These are phyloP conservation scores for Phialemonium atrogriseum DNA, from an alignment of 2,329 filamentous ascomycete genomes.

Conservation along the genomic window DNA sequence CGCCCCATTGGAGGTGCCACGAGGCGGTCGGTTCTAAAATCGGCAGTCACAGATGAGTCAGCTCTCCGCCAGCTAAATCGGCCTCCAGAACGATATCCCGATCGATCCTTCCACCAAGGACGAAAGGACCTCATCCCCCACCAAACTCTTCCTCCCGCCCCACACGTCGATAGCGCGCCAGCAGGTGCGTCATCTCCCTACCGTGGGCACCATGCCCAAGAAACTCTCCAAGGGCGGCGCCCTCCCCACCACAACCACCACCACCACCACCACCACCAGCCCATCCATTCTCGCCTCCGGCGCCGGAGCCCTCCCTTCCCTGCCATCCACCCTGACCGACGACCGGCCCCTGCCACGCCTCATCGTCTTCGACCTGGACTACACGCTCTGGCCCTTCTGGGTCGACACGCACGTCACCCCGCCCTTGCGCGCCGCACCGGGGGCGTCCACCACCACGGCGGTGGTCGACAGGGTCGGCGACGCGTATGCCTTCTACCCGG, in stretches of 20 bases:
- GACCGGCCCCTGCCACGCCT: conserved; percentile 68
- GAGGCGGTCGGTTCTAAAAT: no score
- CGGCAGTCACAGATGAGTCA: no score
- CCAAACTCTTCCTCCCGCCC: background rate
- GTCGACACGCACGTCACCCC: conserved; percentile 83
- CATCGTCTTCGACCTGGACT: conserved; percentile 92
- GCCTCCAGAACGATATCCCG: no score
- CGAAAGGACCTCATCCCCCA: background rate
- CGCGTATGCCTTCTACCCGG: conserved; percentile 60
- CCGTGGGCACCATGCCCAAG: conserved; percentile 7
- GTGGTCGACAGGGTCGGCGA: conserved; percentile 53
- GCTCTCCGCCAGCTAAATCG: no score
- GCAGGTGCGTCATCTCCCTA: no score
- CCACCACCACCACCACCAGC: conserved; percentile 14
- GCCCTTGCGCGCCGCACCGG: conserved; percentile 49
- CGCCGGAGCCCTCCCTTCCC: conserved; percentile 5
- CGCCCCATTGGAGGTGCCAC: no score
- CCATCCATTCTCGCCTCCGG: conserved; percentile 12
- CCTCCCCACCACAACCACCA: conserved; percentile 10
- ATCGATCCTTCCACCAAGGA: conserved; percentile 13
- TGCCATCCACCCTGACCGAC: conserved; percentile 38
- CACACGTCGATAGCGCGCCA: background rate
- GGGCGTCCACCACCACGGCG: conserved; percentile 23
- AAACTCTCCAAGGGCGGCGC: conserved; percentile 11
- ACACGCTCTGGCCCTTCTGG: conserved; percentile 99